Evolutionary conservation across 768 basidiomycete genomes (phyloP).

Genomic region (Boletales sp.): DNA sequence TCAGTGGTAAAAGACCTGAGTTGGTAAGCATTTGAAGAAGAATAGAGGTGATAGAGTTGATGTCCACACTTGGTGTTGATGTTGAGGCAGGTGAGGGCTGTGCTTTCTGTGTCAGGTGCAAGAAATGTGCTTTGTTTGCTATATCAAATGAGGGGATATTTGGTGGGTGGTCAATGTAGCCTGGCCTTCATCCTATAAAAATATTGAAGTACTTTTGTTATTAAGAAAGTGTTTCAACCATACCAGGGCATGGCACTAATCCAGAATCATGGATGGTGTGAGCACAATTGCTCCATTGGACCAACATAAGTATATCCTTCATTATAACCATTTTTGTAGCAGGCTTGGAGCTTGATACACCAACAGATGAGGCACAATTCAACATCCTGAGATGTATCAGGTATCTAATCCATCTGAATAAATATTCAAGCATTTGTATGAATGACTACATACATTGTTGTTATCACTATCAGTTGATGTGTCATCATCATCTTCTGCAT

Average conservation of each 20-base stretch:
- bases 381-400: not conserved
- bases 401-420: too few relatives aligned
- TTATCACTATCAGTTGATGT: too few relatives aligned
- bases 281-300: not conserved
- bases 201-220: not conserved
- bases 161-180: not conserved
- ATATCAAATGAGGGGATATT: not conserved
- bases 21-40: conserved; percentile 4
- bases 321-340: conserved; percentile 4
- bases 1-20: not conserved
- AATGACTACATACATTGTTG: not conserved
- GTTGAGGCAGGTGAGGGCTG: not conserved
- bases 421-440: not conserved
- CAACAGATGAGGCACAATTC: not conserved
- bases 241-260: conserved; percentile 7
- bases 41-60: conserved; percentile 1
- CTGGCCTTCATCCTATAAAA: not conserved
- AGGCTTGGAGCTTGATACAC: conserved; percentile 1
- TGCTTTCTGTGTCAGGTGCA: not conserved
- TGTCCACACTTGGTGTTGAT: not conserved
- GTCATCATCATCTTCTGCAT: not conserved
- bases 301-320: conserved; percentile 3
- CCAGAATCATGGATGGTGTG: conserved; percentile 4
- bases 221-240: not conserved
- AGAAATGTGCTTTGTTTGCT: not conserved